Evolutionary conservation across 2,329 filamentous ascomycete species (phyloP).

Genomic region (Talaromyces amestolkiae): DNA sequence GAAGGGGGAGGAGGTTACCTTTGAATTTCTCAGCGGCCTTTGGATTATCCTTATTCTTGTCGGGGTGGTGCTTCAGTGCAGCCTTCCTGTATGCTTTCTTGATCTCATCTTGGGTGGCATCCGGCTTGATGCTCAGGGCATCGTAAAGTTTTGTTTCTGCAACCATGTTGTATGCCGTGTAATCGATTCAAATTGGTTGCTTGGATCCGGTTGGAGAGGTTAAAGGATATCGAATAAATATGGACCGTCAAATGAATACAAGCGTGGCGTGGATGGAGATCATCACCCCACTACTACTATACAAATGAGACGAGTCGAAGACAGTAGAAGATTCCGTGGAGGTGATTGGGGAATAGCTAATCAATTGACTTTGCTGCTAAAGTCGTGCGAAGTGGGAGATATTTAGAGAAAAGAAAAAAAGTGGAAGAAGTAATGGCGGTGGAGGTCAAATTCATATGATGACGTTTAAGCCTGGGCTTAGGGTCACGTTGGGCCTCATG

Average conservation of each 20-base stretch:
- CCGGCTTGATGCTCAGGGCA: slow-evolving; percentile 71
- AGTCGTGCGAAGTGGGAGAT: background rate
- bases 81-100: slow-evolving; percentile 86
- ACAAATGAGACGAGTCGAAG: slow-evolving; percentile 27
- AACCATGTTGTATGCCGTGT: slow-evolving; percentile 64
- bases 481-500: slow-evolving; percentile 12
- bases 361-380: background rate
- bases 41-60: slow-evolving; percentile 95
- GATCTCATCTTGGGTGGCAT: slow-evolving; percentile 86
- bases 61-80: slow-evolving; percentile 88
- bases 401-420: background rate
- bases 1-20: slow-evolving; percentile 40
- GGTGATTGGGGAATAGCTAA: slow-evolving; percentile 12
- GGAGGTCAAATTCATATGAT: slow-evolving; percentile 4
- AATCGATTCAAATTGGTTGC: background rate
- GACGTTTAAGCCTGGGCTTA: background rate
- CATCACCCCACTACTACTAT: slow-evolving; percentile 10
- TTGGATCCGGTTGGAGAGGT: background rate
- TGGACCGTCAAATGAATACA: background rate
- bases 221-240: background rate
- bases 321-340: slow-evolving; percentile 35
- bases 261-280: slow-evolving; percentile 9
- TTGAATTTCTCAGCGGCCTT: slow-evolving; percentile 92
- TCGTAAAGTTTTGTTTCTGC: slow-evolving; percentile 96
- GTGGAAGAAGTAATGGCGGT: slow-evolving; percentile 2